Evolutionary conservation across 1,284 basidiomycete species (phyloP).

Genomic region (Mycosarcoma maydis): DNA sequence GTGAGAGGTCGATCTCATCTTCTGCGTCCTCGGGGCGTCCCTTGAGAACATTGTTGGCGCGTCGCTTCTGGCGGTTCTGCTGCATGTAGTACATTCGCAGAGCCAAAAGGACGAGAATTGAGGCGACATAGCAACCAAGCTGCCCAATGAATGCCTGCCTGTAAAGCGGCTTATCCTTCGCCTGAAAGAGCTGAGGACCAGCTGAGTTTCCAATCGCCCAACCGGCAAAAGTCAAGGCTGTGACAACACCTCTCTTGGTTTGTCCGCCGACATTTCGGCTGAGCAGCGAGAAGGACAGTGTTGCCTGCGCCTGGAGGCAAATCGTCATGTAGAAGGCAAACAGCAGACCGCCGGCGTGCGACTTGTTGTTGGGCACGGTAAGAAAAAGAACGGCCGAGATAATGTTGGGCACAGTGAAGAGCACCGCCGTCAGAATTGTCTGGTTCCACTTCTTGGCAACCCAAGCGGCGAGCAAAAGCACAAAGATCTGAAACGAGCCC

Average conservation of each 20-base stretch:
- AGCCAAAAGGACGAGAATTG: slow-evolving; percentile 68
- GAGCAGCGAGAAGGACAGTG: slow-evolving; percentile 62
- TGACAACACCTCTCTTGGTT: slow-evolving; percentile 50
- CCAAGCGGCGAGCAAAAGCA: slow-evolving; percentile 37
- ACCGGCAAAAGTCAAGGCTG: slow-evolving; percentile 48
- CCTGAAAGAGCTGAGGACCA: slow-evolving; percentile 56
- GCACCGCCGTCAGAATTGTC: slow-evolving; percentile 58
- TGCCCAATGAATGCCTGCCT: slow-evolving; percentile 71
- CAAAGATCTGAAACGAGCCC: slow-evolving; percentile 45
- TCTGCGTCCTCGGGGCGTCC: slow-evolving; percentile 29
- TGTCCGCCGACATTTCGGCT: slow-evolving; percentile 69
- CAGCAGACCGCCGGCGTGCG: slow-evolving; percentile 37
- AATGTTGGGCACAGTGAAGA: slow-evolving; percentile 55
- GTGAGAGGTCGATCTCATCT: slow-evolving; percentile 32
- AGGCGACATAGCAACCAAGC: slow-evolving; percentile 71
- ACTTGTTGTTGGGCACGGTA: slow-evolving; percentile 35
- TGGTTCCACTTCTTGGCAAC: slow-evolving; percentile 41
- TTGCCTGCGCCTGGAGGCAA: slow-evolving; percentile 44
- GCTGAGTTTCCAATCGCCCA: slow-evolving; percentile 54
- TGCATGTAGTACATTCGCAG: slow-evolving; percentile 70
- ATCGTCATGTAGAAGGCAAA: slow-evolving; percentile 40
- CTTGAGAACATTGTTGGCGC: slow-evolving; percentile 25
- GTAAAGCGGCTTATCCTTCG: slow-evolving; percentile 48
- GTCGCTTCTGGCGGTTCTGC: slow-evolving; percentile 68
- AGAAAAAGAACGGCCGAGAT: slow-evolving; percentile 58